Evolutionary conservation across 225 moss, liverwort and hornwort genomes (phyloP).

Genomic region (Rhytidiadelphus loreus): DNA sequence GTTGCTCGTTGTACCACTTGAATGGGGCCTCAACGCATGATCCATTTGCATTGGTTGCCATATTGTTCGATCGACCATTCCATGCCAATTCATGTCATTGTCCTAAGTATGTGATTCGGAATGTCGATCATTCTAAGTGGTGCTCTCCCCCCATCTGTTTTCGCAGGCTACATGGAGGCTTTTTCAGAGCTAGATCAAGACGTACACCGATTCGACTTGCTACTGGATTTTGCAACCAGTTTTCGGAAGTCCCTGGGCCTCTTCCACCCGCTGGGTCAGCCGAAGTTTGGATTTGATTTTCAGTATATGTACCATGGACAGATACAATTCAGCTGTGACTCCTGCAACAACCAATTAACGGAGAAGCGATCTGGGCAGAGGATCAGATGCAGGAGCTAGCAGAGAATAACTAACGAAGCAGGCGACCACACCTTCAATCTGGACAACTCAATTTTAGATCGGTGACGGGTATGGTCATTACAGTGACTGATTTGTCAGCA

Average conservation of each 20-base stretch:
- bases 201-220: not conserved
- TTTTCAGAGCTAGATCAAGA: not conserved
- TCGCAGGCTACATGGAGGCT: not conserved
- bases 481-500: conserved; percentile 31
- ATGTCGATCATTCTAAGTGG: not conserved
- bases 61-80: not conserved
- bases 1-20: not conserved
- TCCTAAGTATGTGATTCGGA: not conserved
- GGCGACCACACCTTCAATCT: not conserved
- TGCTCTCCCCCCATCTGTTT: not conserved
- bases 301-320: conserved; percentile 13
- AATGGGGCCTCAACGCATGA: not conserved
- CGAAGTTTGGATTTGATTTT: not conserved
- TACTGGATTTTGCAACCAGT: not conserved
- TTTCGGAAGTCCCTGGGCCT: not conserved
- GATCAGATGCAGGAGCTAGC: not conserved
- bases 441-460: not conserved
- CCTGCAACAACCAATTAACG: not conserved
- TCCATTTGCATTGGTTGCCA: not conserved
- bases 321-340: not conserved
- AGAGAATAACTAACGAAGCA: not conserved
- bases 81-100: no score
- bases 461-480: conserved; percentile 30
- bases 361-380: not conserved
- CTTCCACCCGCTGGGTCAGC: not conserved